Conservation (phyloP, 176 grass and related monocot genomes). For the Secale cereale region DNA sequence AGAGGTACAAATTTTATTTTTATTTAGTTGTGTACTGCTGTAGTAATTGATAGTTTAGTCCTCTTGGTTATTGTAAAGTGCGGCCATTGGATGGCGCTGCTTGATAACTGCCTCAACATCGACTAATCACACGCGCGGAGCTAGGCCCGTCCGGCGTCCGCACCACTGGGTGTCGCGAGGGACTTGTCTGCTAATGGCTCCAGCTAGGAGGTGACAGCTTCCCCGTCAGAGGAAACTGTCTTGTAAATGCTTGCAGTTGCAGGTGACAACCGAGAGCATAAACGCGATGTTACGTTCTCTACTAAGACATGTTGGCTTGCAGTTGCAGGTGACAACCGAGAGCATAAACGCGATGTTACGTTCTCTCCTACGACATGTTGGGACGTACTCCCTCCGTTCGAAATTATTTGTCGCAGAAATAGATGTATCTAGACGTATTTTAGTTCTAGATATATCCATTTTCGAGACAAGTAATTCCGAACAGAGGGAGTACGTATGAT, state of each 20-base stretch:
- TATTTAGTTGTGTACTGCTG: too few relatives aligned
- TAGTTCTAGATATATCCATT: too few relatives aligned
- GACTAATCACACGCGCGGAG: not conserved
- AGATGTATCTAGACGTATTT: too few relatives aligned
- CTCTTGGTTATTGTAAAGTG: not conserved
- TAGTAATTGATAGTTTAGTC: too few relatives aligned
- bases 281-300: not conserved
- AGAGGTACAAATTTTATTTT: too few relatives aligned
- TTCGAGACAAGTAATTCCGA: too few relatives aligned
- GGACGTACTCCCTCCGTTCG: too few relatives aligned
- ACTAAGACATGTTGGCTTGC: not conserved
- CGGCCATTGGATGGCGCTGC: not conserved
- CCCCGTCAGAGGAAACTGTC: not conserved
- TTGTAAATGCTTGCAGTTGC: not conserved
- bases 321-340: not conserved
- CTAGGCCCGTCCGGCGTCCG: not conserved
- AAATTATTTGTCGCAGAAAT: too few relatives aligned
- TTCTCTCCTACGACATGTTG: not conserved
- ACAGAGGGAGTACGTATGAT: too few relatives aligned
- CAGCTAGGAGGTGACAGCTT: not conserved
- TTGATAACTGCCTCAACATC: not conserved
- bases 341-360: not conserved
- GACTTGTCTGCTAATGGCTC: not conserved
- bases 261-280: not conserved
- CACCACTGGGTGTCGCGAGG: not conserved